These are phyloP conservation scores for Penicillium fimorum DNA, from an alignment of 495 filamentous ascomycete species.

Conservation along the genomic window DNA sequence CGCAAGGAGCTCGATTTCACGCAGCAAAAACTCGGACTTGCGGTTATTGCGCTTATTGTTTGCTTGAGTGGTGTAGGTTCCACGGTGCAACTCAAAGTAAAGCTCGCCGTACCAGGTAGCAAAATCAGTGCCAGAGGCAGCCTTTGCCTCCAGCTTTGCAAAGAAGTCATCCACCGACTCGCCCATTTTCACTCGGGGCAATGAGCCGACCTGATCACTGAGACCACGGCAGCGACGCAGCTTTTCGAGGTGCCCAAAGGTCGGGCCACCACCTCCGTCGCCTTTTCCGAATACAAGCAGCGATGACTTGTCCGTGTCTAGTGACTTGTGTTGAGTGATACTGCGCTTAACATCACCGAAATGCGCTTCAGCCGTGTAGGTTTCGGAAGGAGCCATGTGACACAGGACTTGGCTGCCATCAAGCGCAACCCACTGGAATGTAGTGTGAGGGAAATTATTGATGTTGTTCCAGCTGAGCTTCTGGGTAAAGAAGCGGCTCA, in stretches of 20 bases:
- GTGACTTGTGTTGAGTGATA: conserved; percentile 88
- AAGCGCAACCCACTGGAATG: conserved; percentile 94
- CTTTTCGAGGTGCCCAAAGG: conserved; percentile 92
- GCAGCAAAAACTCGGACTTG: conserved; percentile 76
- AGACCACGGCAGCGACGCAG: conserved; percentile 91
- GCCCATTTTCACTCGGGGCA: conserved; percentile 88
- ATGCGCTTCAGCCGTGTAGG: conserved; percentile 90
- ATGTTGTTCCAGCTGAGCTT: conserved; percentile 98
- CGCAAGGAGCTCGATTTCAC: conserved; percentile 85
- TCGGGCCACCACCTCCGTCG: conserved; percentile 93
- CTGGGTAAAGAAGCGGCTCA: conserved; percentile 95
- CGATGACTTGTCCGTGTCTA: conserved; percentile 85
- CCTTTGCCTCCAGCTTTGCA: conserved; percentile 71
- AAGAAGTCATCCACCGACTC: conserved; percentile 97
- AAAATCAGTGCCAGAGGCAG: conserved; percentile 68
- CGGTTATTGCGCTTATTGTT: conserved; percentile 97
- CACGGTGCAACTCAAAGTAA: conserved; percentile 95
- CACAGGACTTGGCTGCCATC: conserved; percentile 96
- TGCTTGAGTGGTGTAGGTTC: conserved; percentile 94
- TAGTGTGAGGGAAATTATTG: conserved; percentile 97
- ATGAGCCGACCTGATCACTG: conserved; percentile 76
- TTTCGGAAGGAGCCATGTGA: conserved; percentile 93
- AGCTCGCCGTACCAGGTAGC: conserved; percentile 98
- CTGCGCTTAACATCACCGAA: conserved; percentile 94
- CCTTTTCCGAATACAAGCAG: conserved; percentile 94